A percentile compares a stretch with the other conserved stretches of the same genome.
phyloP scores from a whole-genome alignment of 2,329 filamentous ascomycete species.

The Clarireedia hainanense region DNA sequence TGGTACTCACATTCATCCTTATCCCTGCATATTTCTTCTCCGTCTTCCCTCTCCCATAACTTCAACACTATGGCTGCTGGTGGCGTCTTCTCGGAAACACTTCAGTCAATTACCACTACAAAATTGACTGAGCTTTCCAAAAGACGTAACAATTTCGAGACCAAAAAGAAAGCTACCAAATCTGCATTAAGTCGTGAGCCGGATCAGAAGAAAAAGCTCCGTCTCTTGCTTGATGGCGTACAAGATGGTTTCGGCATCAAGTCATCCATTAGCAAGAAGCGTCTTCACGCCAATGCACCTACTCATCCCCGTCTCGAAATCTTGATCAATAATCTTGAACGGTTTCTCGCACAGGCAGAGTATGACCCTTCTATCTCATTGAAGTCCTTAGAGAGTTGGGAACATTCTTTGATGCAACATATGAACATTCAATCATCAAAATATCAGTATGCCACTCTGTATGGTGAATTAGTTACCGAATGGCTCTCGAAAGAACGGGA shows the following conservation, averaged over 20 bases:
- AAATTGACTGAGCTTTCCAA: constrained; percentile 50
- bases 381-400: constrained; percentile 37
- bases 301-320: constrained; percentile 13
- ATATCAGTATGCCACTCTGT: constrained; percentile 48
- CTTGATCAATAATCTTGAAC: constrained; percentile 36
- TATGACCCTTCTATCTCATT: constrained; percentile 46
- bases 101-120: constrained; percentile 45
- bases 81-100: constrained; percentile 40
- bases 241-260: constrained; percentile 27
- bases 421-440: constrained; percentile 43
- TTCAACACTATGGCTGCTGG: constrained; percentile 29
- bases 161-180: constrained; percentile 36
- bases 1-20: neutral
- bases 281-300: constrained; percentile 11
- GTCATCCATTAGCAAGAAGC: constrained; percentile 12
- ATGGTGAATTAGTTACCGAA: constrained; percentile 46
- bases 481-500: constrained; percentile 36
- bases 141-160: constrained; percentile 41
- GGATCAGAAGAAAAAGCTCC: constrained; percentile 30
- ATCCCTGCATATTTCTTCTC: neutral
- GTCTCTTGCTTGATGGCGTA: constrained; percentile 26
- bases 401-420: constrained; percentile 38
- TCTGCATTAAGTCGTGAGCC: constrained; percentile 26
- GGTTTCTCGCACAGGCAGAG: constrained; percentile 44
- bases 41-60: neutral